Base-by-base conservation (phyloP, 768 basidiomycete species). In the Suillus variegatus region DNA sequence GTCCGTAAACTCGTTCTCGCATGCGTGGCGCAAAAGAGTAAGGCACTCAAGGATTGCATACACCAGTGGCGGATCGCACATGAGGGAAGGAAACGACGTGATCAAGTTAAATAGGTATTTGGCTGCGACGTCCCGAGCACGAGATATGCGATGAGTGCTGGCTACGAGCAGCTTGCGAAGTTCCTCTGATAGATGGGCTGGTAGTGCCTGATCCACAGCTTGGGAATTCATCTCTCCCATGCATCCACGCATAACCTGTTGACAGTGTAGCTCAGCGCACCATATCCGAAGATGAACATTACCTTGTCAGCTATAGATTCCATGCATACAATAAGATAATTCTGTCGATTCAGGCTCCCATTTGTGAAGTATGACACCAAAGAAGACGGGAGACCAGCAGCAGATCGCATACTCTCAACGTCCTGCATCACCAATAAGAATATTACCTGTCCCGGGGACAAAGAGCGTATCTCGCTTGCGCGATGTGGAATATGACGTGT, bases 11-110 rank as follows among this genome's bases (percentile, higher is more conserved):
- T 97, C 94, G 66, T 94, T 92, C 76, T 98, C 94, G 72, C 93
- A 94, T 0, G 94, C 89, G 57, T 88, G 85, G 65, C 95, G 87
- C 67, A 99, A 80, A 10, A 98, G 82, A 0, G 97, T 98, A 65
- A 99, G 82, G 54, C 94, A 90, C 72, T 99, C 97, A 46, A 99
- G 82, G 57, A 98, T 91, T 46, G 93, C 88, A 69, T 91, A 95
- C 7, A 99, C 92, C 14, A 99, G 84, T 12, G 88, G 83, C 4
- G 90, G 86, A 71, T 96, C 91, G 77, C 97, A 99, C 87, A 97
- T 92, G 60, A 99, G 81, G 16, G 95, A 95, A 2, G 97, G 95
- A 77, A 98, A 98, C 2, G 92, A 93, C 9, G 88, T 90, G 68
- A 99, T 89, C 47, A 99, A 81, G 46, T 88, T 85, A 77, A 94